Evolutionary conservation across 2,329 filamentous ascomycete genomes (phyloP), one percentile per base, ranked within the genome.

Genomic region (Cladosporium sphaerospermum): DNA sequence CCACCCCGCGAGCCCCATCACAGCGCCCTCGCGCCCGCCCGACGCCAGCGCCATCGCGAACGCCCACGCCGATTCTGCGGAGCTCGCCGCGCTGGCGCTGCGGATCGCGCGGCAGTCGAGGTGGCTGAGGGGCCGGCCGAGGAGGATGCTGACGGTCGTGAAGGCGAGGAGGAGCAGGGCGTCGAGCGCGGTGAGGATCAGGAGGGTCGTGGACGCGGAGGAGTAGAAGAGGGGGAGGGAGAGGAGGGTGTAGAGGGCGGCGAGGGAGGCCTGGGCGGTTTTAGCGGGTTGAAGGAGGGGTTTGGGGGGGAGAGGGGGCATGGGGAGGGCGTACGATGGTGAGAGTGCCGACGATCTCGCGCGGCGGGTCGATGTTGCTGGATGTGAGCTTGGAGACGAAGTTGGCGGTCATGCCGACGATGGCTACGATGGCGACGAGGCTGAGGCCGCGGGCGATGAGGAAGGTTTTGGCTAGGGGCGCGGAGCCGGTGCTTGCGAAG

Each of bases 201-300:
- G 83, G 4, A 89, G 86, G 10, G 91, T 84, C 59, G 89, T 79
- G 60, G 81, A 78, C 67, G 91, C 88, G 62, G 84, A 78, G 71
- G 89, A 92, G 60, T 91, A 86, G 67, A 95, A 89, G 73, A 86
- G 86, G 14, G 86, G 85, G 62, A 95, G 84, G 62, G 80, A 79
- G 61, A 78, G 67, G 36, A 75, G 66, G 59, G 85, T 81, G 77
- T 96, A 96, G 56, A 96, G 79, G 4, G 84, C 80, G 9, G 88
- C 84, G 54, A 93, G 83, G 71, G 82, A 87, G 31, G 88, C 82
- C 89, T 95, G 57, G 45, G 9, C 16, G 16, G 2, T 18, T 18
- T 18, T 18, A 18, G 16, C 16, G 28, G 7, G 19, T 34, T 9
- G 36, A 19, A 52, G 33, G n/a, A 40, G 7, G 34, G 41, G 10